A percentile compares a stretch with the other conserved stretches of the same genome.
phyloP scores from a whole-genome alignment of 2,329 filamentous ascomycete species.

The Hymenoscyphus scutula region DNA sequence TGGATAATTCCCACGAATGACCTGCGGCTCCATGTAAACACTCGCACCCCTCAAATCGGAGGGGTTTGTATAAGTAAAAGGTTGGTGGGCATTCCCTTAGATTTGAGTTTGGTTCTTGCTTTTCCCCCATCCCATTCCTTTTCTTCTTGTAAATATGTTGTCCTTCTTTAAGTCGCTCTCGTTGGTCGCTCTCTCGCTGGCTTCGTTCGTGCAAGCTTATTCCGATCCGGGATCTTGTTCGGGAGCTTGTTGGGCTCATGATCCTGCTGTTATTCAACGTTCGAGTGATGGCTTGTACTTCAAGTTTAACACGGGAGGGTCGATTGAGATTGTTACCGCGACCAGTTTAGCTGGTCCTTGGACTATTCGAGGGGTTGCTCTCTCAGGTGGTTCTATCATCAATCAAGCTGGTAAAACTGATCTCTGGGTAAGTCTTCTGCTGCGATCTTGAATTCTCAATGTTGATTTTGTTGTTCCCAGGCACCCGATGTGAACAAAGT shows the following conservation, averaged over 20 bases:
- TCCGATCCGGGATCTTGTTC: constrained; percentile 38
- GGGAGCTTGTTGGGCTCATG: constrained; percentile 42
- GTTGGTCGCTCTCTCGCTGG: not conserved
- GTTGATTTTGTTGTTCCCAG: constrained; percentile 36
- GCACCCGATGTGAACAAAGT: constrained; percentile 62
- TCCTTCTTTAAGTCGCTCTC: not conserved
- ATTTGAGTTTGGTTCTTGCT: not conserved
- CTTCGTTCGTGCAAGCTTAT: constrained; percentile 5
- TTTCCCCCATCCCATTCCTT: not conserved
- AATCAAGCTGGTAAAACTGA: constrained; percentile 38
- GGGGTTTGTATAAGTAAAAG: not conserved
- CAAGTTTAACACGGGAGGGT: constrained; percentile 42
- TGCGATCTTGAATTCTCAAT: not conserved
- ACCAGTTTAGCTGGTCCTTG: constrained; percentile 41
- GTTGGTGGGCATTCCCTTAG: not conserved
- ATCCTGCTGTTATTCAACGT: constrained; percentile 42
- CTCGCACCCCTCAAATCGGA: too few relatives aligned
- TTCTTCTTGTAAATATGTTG: constrained; percentile 5
- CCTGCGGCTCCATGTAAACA: too few relatives aligned
- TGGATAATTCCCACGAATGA: too few relatives aligned
- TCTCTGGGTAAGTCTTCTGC: constrained; percentile 39
- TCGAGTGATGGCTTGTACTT: constrained; percentile 43
- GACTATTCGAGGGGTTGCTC: constrained; percentile 40
- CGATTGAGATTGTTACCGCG: constrained; percentile 42
- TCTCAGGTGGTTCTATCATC: constrained; percentile 40